Base-by-base conservation (phyloP, 177 flowering plant species). In the Vitis hybrid region DNA sequence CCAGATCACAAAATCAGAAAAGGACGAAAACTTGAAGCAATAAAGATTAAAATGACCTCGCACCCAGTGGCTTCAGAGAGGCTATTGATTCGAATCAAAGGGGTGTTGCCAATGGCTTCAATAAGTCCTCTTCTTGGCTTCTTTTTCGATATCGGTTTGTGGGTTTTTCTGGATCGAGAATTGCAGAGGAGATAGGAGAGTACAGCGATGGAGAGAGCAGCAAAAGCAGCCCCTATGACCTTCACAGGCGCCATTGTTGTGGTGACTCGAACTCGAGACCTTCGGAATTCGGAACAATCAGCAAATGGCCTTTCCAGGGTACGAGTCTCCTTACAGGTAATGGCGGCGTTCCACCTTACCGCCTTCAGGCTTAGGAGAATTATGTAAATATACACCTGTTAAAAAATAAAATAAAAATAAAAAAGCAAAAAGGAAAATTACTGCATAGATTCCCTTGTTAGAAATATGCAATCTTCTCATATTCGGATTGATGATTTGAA, bases 21-120 rank as follows among this genome's bases (percentile, higher is more conserved):
- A 56, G 16, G 18, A 12, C 10, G 31, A 58, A 53, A 49, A 6
- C 11, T n/a, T 66, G 20, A 53, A 57, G 29, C 20, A 50, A n/a
- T 26, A 29, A 62, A 57, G 39, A 10, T 58, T 26, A 59, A 55
- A 61, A 19, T 1, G 20, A 15, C 98, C 67, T 93, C 89, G 68
- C 98, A 95, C 10, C 99, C 98, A 57, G 97, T 92, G 64, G 94
- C 95, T 10, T 90, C 89, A 45, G 98, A 95, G 69, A 93, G 97
- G 83, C 99, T 93, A 72, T 90, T 86, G 78, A 95, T 95, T 74
- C 94, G 84, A 76, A 95, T 93, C 72, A 95, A 82, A 59, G 98
- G 99, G 8, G 99, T 95, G 78, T 93, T 92, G 13, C 98, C 98
- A 81, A 95, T 83, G 66, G 99, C 91, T 51, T 69, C 97, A 31